phyloP scores from a whole-genome alignment of 805 yeast species.

The Kurtzmaniella fragi region DNA sequence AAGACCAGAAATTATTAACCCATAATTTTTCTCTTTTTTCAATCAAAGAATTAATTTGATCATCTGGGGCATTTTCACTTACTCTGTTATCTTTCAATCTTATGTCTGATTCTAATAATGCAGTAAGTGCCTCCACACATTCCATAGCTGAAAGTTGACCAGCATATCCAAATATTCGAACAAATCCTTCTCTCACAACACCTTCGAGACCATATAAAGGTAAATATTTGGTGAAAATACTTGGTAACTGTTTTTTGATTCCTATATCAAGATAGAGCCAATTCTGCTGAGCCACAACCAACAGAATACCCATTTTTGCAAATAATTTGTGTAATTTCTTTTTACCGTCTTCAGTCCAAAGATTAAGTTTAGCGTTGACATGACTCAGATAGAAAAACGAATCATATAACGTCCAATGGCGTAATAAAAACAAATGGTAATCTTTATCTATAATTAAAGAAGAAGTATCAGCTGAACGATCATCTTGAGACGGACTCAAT shows the following conservation, averaged over 20 bases:
- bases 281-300: conserved; percentile 81
- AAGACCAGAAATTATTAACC: conserved; percentile 67
- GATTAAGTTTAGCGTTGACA: conserved; percentile 77
- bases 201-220: conserved; percentile 79
- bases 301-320: conserved; percentile 93
- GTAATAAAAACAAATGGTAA: conserved; percentile 75
- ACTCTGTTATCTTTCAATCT: conserved; percentile 15
- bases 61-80: conserved; percentile 13
- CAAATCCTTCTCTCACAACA: conserved; percentile 78
- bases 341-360: conserved; percentile 91
- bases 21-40: conserved; percentile 53
- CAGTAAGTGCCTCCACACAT: conserved; percentile 83
- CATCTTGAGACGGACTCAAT: conserved; percentile 38
- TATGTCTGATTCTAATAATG: conserved; percentile 68
- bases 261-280: conserved; percentile 88
- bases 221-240: conserved; percentile 64
- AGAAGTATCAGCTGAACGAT: conserved; percentile 35
- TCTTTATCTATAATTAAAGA: conserved; percentile 70
- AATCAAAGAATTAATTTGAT: conserved; percentile 22
- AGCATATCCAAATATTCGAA: conserved; percentile 79
- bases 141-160: conserved; percentile 91
- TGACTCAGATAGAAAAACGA: conserved; percentile 87
- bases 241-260: conserved; percentile 67
- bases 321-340: conserved; percentile 83
- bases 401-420: conserved; percentile 93